A percentile compares a stretch with the other conserved stretches of the same genome.
Evolutionary conservation across 1,284 basidiomycete genomes (phyloP).

Genomic region (Jaminaea rosea): DNA sequence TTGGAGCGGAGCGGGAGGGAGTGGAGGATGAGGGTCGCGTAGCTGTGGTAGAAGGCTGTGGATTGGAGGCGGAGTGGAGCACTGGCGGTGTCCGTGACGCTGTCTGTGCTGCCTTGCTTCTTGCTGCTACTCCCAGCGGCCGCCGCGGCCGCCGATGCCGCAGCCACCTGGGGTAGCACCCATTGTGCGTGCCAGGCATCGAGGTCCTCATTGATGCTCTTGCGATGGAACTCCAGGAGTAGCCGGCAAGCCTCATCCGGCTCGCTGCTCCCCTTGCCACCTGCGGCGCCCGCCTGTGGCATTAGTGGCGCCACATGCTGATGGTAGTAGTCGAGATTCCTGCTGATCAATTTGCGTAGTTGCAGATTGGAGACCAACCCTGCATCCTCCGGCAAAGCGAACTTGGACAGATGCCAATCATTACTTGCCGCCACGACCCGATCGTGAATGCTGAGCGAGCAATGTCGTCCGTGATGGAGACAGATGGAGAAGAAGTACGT

Average conservation of each 20-base stretch:
- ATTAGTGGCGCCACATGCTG: not conserved
- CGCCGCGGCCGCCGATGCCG: not conserved
- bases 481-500: not conserved
- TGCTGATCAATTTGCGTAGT: not conserved
- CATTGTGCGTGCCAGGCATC: not conserved
- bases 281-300: not conserved
- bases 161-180: not conserved
- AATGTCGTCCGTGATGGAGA: not conserved
- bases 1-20: not conserved
- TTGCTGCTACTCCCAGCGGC: no score
- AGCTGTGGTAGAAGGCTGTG: constrained; percentile 1
- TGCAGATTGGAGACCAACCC: not conserved
- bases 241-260: not conserved
- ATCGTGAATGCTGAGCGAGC: not conserved
- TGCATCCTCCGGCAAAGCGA: not conserved
- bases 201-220: not conserved
- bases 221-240: not conserved
- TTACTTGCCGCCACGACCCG: not conserved
- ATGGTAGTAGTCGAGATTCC: not conserved
- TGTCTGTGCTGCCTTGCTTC: no score
- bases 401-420: not conserved
- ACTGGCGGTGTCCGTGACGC: not conserved
- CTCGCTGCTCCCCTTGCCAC: no score
- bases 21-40: not conserved
- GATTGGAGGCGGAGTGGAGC: not conserved